Conservation (phyloP, 1,284 basidiomycete species). For the Naganishia albida region DNA sequence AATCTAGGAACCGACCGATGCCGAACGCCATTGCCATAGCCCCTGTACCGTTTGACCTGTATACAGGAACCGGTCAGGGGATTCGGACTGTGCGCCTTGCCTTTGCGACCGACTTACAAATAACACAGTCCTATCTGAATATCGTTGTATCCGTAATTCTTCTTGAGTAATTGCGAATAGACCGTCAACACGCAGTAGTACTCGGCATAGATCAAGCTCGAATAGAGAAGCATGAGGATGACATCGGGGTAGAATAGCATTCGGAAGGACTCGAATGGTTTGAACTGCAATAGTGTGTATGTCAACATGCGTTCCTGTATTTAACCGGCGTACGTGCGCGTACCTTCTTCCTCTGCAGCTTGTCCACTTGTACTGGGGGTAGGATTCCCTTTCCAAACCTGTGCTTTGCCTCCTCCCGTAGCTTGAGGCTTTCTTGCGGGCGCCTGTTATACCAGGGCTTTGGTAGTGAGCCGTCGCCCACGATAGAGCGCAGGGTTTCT, state of each 20-base stretch:
- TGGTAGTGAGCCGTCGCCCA: slow-evolving; percentile 51
- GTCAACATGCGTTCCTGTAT: too few species aligned
- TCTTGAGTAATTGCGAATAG: slow-evolving; percentile 49
- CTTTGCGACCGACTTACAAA: slow-evolving; percentile 39
- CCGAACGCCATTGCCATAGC: slow-evolving; percentile 41
- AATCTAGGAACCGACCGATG: slow-evolving; percentile 50
- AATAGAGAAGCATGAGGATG: slow-evolving; percentile 43
- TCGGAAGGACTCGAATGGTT: slow-evolving; percentile 46
- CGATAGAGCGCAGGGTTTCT: slow-evolving; percentile 51
- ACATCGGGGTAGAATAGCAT: slow-evolving; percentile 51
- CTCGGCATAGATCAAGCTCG: slow-evolving; percentile 49
- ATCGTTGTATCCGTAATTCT: slow-evolving; percentile 46
- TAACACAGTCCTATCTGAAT: slow-evolving; percentile 54
- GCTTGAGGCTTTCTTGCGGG: slow-evolving; percentile 34
- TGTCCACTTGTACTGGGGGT: slow-evolving; percentile 6
- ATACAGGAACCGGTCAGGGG: not conserved
- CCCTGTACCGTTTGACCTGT: slow-evolving; percentile 48
- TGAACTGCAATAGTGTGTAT: slow-evolving; percentile 38
- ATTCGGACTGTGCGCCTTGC: too few species aligned
- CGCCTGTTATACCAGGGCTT: slow-evolving; percentile 48
- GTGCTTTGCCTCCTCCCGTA: slow-evolving; percentile 34
- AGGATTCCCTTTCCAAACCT: slow-evolving; percentile 28
- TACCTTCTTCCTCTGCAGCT: slow-evolving; percentile 35
- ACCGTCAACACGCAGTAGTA: slow-evolving; percentile 51
- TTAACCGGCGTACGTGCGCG: not conserved